These are phyloP conservation scores for Ganoderma sinense DNA, from an alignment of 1,284 basidiomycete genomes.

Conservation along the genomic window DNA sequence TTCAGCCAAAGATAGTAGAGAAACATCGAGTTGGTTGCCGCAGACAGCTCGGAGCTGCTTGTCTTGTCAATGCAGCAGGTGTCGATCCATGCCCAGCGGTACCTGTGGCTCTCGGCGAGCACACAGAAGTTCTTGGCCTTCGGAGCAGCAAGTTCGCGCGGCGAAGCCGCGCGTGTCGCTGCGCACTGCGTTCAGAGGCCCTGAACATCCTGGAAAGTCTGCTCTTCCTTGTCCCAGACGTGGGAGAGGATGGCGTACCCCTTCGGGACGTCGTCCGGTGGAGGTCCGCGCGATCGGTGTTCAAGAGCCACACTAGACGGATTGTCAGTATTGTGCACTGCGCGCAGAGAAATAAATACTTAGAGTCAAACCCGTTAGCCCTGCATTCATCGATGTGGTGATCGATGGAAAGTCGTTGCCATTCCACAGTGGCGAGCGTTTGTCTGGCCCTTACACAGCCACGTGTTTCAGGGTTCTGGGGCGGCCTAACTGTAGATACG, in stretches of 20 bases:
- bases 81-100: neutral
- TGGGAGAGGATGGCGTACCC: constrained; percentile 15
- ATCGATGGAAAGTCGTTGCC: neutral
- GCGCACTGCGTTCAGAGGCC: neutral
- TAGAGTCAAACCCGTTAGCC: neutral
- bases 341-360: neutral
- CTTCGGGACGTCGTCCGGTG: constrained; percentile 3
- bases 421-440: neutral
- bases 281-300: constrained; percentile 4
- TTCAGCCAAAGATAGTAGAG: neutral
- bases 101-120: neutral
- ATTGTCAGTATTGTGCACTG: neutral
- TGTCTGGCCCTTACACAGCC: neutral
- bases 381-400: neutral
- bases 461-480: neutral
- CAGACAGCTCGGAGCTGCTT: neutral
- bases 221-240: constrained; percentile 8
- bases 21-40: neutral
- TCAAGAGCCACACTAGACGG: constrained; percentile 6
- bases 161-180: neutral
- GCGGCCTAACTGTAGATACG: too few relatives aligned
- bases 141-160: neutral
- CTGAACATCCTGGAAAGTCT: constrained; percentile 7
- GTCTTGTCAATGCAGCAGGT: neutral
- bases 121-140: neutral